Evolutionary conservation across 108 stramenopile genomes (phyloP).

Genomic region (Epithemia pelagica): DNA sequence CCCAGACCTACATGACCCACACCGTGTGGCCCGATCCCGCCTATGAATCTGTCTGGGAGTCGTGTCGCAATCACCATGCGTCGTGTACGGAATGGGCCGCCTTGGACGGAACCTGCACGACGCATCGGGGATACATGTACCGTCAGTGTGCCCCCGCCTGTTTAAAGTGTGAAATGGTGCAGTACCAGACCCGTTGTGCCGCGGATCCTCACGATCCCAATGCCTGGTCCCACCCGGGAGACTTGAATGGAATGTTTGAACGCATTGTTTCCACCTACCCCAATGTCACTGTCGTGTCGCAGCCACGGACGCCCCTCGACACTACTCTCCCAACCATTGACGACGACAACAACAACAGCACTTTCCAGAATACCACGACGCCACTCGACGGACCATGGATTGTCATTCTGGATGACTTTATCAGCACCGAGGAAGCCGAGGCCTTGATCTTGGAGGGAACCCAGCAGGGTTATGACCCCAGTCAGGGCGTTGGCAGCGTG

Average conservation of each 20-base stretch:
- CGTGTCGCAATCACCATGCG: conserved; percentile 23
- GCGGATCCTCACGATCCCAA: conserved; percentile 1
- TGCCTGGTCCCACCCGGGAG: conserved; percentile 46
- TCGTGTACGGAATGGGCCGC: conserved; percentile 66
- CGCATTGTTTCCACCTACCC: conserved; percentile 26
- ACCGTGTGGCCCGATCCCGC: background rate
- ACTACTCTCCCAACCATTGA: too few relatives aligned
- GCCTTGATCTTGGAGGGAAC: conserved; percentile 56
- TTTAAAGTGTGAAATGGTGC: conserved; percentile 20
- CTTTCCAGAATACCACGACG: too few relatives aligned
- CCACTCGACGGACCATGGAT: conserved; percentile 92
- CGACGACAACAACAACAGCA: too few relatives aligned
- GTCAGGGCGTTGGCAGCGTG: conserved; percentile 62
- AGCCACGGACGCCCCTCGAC: too few relatives aligned
- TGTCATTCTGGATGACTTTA: conserved; percentile 79
- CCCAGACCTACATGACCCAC: background rate
- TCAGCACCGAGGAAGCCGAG: conserved; percentile 65
- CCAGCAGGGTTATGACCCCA: conserved; percentile 58
- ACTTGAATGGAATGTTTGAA: conserved; percentile 61
- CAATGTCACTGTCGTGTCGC: too few relatives aligned
- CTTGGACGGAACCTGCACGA: conserved; percentile 49
- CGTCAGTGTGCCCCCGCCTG: conserved; percentile 65
- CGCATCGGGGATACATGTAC: conserved; percentile 62
- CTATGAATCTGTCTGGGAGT: background rate
- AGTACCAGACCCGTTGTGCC: background rate